phyloP scores from a whole-genome alignment of 805 yeast genomes.

The Ogataea thermomethanolica region DNA sequence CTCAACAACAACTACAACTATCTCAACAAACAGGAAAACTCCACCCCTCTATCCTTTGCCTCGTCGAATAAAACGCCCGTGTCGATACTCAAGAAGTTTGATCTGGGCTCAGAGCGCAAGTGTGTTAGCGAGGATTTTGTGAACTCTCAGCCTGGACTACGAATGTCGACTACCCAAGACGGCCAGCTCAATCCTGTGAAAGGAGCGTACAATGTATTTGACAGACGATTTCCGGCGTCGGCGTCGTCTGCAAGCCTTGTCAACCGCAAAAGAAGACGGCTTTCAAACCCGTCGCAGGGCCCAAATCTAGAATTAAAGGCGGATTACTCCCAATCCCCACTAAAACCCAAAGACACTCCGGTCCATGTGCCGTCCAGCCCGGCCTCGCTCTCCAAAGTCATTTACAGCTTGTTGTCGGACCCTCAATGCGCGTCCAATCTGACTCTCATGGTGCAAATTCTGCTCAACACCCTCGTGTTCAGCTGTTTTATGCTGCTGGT shows the following conservation, averaged over 20 bases:
- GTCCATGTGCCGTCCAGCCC: background rate
- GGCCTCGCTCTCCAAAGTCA: constrained; percentile 5
- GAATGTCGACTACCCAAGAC: constrained; percentile 17
- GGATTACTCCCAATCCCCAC: too few species aligned
- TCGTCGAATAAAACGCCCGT: constrained; percentile 13
- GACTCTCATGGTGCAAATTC: constrained; percentile 26
- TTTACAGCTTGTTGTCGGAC: constrained; percentile 21
- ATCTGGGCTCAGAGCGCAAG: constrained; percentile 9
- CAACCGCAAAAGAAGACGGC: constrained; percentile 20
- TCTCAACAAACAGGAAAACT: constrained; percentile 8
- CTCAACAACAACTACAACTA: constrained; percentile 21
- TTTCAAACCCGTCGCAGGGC: constrained; percentile 1
- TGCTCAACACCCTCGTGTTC: constrained; percentile 26
- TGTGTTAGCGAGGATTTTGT: constrained; percentile 23
- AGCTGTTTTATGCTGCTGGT: constrained; percentile 17
- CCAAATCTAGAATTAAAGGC: background rate
- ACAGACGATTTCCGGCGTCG: constrained; percentile 15
- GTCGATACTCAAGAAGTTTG: constrained; percentile 12
- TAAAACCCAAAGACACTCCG: too few species aligned
- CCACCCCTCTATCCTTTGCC: constrained; percentile 6
- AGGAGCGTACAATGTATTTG: constrained; percentile 31
- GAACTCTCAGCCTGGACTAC: constrained; percentile 24
- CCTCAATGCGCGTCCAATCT: constrained; percentile 29
- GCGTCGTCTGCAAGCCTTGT: constrained; percentile 11
- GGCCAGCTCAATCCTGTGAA: constrained; percentile 28